A percentile compares a stretch with the other conserved stretches of the same genome.
Evolutionary conservation across 2,329 filamentous ascomycete genomes (phyloP).

Genomic region (Pyricularia grisea): DNA sequence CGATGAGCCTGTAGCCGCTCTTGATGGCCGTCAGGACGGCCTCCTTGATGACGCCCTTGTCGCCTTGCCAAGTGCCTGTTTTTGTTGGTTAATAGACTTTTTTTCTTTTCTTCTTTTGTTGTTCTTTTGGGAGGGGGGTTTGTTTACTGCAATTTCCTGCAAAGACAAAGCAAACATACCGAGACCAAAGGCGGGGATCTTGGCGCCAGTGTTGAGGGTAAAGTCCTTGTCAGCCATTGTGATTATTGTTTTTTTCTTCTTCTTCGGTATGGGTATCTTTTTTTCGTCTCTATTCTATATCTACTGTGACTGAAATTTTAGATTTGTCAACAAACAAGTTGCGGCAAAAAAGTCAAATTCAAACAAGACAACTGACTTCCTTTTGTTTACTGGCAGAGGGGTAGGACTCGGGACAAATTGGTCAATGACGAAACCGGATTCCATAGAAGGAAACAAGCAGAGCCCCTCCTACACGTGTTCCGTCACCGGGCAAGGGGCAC

Average conservation of each 20-base stretch:
- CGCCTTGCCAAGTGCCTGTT: constrained; percentile 56
- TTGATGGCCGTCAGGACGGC: constrained; percentile 52
- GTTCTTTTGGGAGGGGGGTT: too few relatives aligned
- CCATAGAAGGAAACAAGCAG: neutral
- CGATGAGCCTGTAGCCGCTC: constrained; percentile 50
- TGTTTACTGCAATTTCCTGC: neutral
- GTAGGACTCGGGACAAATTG: neutral
- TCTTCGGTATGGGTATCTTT: neutral
- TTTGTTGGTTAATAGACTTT: neutral
- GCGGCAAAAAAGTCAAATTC: neutral
- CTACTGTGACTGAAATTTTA: neutral
- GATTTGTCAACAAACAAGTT: neutral
- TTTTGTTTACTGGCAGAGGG: neutral
- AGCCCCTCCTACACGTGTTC: neutral
- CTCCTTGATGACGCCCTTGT: constrained; percentile 44
- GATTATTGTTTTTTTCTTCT: constrained; percentile 4
- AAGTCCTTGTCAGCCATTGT: constrained; percentile 47
- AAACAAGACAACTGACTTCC: neutral
- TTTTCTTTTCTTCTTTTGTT: neutral
- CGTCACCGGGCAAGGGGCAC: neutral
- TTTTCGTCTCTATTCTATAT: neutral
- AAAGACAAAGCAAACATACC: constrained; percentile 29
- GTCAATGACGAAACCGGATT: neutral
- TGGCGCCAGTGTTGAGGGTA: constrained; percentile 54
- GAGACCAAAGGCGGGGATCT: constrained; percentile 55